phyloP scores from a whole-genome alignment of 176 grass and related monocot species.

The Luzula sylvatica region DNA sequence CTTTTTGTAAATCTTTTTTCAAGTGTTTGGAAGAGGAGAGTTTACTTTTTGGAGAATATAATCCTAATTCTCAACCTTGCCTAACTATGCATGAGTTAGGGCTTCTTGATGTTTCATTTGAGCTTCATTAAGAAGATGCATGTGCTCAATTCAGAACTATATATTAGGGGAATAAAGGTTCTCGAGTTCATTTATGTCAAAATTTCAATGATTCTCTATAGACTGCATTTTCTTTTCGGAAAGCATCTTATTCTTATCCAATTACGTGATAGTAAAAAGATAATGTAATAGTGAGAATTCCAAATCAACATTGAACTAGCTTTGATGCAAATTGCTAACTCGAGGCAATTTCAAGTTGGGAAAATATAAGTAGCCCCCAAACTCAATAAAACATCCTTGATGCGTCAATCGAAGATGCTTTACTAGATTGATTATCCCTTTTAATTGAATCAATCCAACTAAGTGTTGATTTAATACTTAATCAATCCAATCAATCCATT shows the following conservation, averaged over 20 bases:
- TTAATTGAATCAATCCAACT: too few relatives aligned
- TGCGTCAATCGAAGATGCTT: too few relatives aligned
- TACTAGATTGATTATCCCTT: too few relatives aligned
- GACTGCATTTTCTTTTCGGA: neutral
- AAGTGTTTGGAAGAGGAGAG: neutral
- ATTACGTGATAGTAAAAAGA: neutral
- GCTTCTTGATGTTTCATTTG: neutral
- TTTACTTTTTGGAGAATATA: conserved; percentile 42
- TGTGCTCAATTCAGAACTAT: conserved; percentile 11
- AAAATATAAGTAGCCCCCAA: too few relatives aligned
- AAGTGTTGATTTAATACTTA: too few relatives aligned
- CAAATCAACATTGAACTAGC: neutral
- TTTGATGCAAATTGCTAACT: too few relatives aligned
- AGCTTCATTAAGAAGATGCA: conserved; percentile 24
- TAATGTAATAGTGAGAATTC: neutral
- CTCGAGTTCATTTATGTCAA: neutral
- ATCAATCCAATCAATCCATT: too few relatives aligned
- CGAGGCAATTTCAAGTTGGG: too few relatives aligned
- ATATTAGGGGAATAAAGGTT: conserved; percentile 4
- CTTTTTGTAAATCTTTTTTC: neutral
- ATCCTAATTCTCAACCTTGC: conserved; percentile 34
- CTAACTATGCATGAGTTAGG: conserved; percentile 3
- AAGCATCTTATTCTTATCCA: conserved; percentile 18
- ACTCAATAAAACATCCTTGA: too few relatives aligned
- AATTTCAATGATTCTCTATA: conserved; percentile 10